phyloP scores from a whole-genome alignment of 2,329 filamentous ascomycete species.

The Fusarium ramigenum region DNA sequence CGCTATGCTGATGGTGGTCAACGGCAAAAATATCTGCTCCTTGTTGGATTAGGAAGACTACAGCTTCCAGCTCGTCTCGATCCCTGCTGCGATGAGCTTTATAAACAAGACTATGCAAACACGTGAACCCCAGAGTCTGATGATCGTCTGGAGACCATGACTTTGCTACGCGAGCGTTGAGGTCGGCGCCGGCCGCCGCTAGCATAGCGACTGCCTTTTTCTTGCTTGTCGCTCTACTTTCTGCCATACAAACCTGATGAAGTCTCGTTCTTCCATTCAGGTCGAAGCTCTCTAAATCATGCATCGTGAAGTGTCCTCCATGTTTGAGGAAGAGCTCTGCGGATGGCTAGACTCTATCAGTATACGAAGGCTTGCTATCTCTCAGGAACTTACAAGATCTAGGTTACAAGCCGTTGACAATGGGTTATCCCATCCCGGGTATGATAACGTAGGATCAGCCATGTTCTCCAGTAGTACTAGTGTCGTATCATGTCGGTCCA shows the following conservation, averaged over 20 bases:
- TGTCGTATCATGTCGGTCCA: background rate
- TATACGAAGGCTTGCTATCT: fast-evolving
- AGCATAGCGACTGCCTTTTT: slow-evolving; percentile 4
- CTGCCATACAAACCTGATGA: slow-evolving; percentile 5
- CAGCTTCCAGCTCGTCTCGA: background rate
- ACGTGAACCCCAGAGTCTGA: background rate
- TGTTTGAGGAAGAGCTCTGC: slow-evolving; percentile 3
- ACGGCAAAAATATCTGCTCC: background rate
- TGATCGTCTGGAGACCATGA: slow-evolving; percentile 17
- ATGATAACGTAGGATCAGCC: slow-evolving; percentile 11
- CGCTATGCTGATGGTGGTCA: background rate
- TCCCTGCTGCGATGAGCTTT: background rate
- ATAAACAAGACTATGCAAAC: slow-evolving; percentile 5
- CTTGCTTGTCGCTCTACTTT: background rate
- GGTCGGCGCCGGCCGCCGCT: background rate
- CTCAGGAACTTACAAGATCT: background rate
- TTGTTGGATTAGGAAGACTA: background rate
- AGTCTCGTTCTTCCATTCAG: slow-evolving; percentile 8
- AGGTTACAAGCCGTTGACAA: background rate
- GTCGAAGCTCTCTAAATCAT: slow-evolving; percentile 10
- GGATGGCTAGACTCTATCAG: background rate
- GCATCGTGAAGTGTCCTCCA: background rate
- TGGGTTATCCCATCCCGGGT: slow-evolving; percentile 10
- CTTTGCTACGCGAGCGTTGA: background rate
- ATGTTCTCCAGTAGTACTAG: slow-evolving; percentile 14